A percentile compares a stretch with the other conserved stretches of the same genome.
Conservation (phyloP, 2,329 filamentous ascomycete genomes). For the Paecilomyces fulvus region DNA sequence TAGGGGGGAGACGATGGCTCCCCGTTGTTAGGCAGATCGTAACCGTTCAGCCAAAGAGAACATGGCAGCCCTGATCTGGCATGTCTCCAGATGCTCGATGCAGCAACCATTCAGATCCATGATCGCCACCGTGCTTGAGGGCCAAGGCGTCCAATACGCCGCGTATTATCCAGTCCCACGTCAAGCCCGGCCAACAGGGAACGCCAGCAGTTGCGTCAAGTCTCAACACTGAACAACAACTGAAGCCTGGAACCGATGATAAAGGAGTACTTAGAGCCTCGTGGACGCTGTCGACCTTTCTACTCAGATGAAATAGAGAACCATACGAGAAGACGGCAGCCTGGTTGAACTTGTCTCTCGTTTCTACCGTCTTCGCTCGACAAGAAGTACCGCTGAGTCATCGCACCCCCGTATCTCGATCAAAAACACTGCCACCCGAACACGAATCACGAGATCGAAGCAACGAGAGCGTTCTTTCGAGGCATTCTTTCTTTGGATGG, state of each 20-base stretch:
- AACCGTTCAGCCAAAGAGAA: background rate
- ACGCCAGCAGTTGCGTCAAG: background rate
- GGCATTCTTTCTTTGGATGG: background rate
- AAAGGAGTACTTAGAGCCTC: background rate
- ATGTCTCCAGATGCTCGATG: background rate
- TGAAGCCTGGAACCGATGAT: background rate
- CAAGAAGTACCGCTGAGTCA: background rate
- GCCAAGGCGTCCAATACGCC: background rate
- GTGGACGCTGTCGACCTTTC: background rate
- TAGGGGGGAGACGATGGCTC: background rate
- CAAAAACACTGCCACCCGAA: background rate
- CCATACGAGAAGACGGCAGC: background rate
- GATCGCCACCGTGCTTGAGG: background rate
- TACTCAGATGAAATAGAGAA: background rate
- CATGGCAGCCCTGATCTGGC: background rate
- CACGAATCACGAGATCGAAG: background rate
- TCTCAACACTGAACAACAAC: background rate
- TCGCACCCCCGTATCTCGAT: background rate
- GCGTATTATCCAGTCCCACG: background rate
- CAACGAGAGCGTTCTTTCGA: background rate
- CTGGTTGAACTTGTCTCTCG: background rate
- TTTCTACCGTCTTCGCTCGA: background rate
- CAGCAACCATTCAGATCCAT: background rate
- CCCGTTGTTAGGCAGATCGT: background rate
- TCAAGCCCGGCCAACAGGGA: background rate